These are phyloP conservation scores for Trichoderma guizhouense DNA, from an alignment of 2,329 filamentous ascomycete species.

Conservation along the genomic window DNA sequence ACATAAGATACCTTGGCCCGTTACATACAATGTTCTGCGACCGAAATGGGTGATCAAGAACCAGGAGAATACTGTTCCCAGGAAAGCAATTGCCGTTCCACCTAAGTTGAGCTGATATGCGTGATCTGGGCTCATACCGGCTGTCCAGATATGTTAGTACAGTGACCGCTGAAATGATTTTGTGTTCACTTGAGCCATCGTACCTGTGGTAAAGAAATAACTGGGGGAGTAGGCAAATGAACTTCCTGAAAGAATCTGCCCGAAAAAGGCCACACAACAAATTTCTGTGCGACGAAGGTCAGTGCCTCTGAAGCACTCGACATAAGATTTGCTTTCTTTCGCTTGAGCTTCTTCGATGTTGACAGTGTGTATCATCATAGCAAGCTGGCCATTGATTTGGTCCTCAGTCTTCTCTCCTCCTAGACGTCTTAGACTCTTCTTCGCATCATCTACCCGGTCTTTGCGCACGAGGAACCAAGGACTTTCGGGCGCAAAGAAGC, in stretches of 20 bases:
- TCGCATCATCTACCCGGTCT: conserved; percentile 24
- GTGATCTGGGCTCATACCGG: conserved; percentile 30
- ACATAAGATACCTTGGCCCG: conserved; percentile 41
- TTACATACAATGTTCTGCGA: conserved; percentile 43
- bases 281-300: conserved; percentile 52
- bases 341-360: conserved; percentile 38
- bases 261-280: conserved; percentile 29
- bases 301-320: conserved; percentile 42
- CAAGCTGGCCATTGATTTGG: conserved; percentile 27
- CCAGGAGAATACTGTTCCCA: conserved; percentile 46
- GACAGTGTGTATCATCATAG: conserved; percentile 43
- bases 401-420: conserved; percentile 19
- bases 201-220: conserved; percentile 33
- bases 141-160: conserved; percentile 20
- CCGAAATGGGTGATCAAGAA: conserved; percentile 38
- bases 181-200: neutral
- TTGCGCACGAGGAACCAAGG: conserved; percentile 41
- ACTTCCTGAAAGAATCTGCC: conserved; percentile 8
- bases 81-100: conserved; percentile 38
- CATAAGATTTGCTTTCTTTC: conserved; percentile 37
- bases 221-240: conserved; percentile 37
- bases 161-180: neutral
- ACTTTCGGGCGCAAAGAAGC: conserved; percentile 30
- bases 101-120: conserved; percentile 37
- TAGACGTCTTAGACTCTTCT: conserved; percentile 31